These are phyloP conservation scores for Magnolia officinalis DNA, from an alignment of 164 flowering plant species.

Conservation along the genomic window DNA sequence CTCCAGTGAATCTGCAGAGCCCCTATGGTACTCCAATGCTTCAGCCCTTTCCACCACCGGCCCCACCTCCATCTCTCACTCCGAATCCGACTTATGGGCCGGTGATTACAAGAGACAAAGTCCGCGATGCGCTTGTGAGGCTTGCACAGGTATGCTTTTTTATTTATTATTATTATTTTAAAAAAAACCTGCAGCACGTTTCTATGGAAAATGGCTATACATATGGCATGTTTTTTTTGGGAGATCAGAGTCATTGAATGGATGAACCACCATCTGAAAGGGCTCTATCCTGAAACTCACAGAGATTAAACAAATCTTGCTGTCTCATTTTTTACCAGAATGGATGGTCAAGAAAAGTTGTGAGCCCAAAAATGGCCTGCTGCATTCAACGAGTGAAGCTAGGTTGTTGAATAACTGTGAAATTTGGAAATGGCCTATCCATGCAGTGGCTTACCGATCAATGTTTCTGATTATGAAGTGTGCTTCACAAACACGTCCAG, in stretches of 20 bases:
- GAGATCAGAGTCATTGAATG: not conserved
- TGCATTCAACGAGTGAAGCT: not conserved
- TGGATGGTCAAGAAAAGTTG: no score
- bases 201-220: not conserved
- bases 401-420: not conserved
- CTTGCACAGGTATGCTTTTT: constrained; percentile 60
- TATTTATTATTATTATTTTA: not conserved
- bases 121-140: constrained; percentile 69
- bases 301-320: not conserved
- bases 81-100: constrained; percentile 43
- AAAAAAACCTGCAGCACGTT: not conserved
- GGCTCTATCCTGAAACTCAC: not conserved
- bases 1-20: constrained; percentile 54
- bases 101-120: constrained; percentile 61
- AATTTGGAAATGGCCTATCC: no score
- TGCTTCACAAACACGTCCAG: no score
- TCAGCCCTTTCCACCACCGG: constrained; percentile 88
- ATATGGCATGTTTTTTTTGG: not conserved
- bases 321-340: not conserved
- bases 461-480: no score
- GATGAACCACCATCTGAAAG: not conserved
- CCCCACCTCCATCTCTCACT: constrained; percentile 77
- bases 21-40: constrained; percentile 79
- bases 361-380: no score
- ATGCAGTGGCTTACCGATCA: no score